Percentiles rank a stretch among this genome's conserved stretches.
These are phyloP conservation scores for Haberlea rhodopensis DNA, from an alignment of 257 asterid genomes.

Conservation along the genomic window DNA sequence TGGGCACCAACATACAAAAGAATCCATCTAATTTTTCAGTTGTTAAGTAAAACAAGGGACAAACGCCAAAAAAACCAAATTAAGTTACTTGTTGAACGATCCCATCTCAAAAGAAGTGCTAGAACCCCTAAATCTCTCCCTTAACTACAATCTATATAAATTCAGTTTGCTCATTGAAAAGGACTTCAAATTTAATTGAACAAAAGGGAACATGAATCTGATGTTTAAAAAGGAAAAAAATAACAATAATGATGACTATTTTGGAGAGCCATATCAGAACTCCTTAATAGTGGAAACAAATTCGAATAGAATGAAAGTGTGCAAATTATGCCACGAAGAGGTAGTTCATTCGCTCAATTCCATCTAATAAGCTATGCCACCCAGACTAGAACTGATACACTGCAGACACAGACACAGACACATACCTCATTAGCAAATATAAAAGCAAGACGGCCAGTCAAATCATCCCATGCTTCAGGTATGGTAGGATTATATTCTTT, in stretches of 20 bases:
- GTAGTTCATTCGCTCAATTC: conserved; percentile 12
- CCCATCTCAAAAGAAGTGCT: conserved; percentile 8
- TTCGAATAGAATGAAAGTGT: neutral
- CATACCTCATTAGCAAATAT: conserved; percentile 78
- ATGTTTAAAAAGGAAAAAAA: neutral
- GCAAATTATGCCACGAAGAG: neutral
- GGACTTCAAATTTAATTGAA: neutral
- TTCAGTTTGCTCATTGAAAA: conserved; percentile 1
- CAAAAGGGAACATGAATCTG: neutral
- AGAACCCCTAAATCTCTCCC: conserved; percentile 1
- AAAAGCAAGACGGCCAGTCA: conserved; percentile 58
- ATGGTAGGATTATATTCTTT: conserved; percentile 58
- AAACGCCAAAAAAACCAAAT: neutral
- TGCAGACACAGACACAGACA: too few species aligned
- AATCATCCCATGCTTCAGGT: conserved; percentile 74
- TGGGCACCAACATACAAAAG: neutral
- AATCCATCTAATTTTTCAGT: neutral
- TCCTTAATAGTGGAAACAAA: neutral
- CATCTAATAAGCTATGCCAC: neutral
- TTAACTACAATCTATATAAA: conserved; percentile 4
- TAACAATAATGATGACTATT: neutral
- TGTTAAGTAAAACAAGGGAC: neutral
- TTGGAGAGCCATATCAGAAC: conserved; percentile 1
- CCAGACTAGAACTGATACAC: neutral
- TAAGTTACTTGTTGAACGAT: neutral